Conservation (phyloP, 2,329 filamentous ascomycete species). For the Ascochyta lentis region DNA sequence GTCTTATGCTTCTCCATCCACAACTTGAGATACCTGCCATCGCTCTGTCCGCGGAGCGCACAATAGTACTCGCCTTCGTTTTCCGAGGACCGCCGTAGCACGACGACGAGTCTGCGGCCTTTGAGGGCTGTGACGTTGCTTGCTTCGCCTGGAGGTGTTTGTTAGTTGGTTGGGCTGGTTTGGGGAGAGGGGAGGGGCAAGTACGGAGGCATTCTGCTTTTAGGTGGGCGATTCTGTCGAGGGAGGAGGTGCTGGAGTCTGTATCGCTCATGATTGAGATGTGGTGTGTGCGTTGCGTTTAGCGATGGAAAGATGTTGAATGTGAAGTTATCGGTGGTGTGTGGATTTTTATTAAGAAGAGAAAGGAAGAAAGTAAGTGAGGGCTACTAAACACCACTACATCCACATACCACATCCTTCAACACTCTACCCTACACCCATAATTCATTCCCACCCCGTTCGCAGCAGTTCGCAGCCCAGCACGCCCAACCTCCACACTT, state of each 20-base stretch:
- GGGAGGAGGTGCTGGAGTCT: not conserved
- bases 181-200: constrained; percentile 4
- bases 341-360: no score
- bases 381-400: no score
- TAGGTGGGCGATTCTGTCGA: constrained; percentile 4
- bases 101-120: constrained; percentile 26
- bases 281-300: no score
- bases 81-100: constrained; percentile 27
- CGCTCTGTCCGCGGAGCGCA: constrained; percentile 30
- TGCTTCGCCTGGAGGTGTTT: constrained; percentile 9
- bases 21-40: constrained; percentile 37
- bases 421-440: no score
- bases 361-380: no score
- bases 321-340: no score
- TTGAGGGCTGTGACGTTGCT: constrained; percentile 31
- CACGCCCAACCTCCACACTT: no score
- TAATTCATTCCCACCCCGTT: not conserved
- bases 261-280: constrained; percentile 4
- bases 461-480: not conserved
- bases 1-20: constrained; percentile 39
- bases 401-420: no score
- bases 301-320: no score
- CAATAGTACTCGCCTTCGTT: constrained; percentile 31
- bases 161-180: no score
- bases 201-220: constrained; percentile 2